phyloP scores from a whole-genome alignment of 805 yeast species.

The Cyberlindnera nakhonratchasimensis region DNA sequence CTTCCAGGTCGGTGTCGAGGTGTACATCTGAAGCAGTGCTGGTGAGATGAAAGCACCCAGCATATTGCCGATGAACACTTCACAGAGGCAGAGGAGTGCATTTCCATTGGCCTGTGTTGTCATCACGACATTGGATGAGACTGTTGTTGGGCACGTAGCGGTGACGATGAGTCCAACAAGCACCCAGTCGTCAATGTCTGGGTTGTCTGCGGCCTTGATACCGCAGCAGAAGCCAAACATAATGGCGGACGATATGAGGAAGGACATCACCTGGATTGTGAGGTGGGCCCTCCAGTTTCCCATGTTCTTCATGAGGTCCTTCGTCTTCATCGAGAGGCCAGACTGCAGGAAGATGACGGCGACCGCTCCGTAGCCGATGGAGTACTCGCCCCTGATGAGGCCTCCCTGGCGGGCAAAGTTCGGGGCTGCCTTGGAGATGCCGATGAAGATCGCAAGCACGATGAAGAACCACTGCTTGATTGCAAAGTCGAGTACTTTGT shows the following conservation, averaged over 20 bases:
- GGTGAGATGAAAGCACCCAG: conserved; percentile 88
- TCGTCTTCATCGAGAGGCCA: conserved; percentile 74
- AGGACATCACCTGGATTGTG: conserved; percentile 62
- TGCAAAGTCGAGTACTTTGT: conserved; percentile 19
- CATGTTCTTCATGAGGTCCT: conserved; percentile 56
- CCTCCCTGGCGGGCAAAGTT: conserved; percentile 85
- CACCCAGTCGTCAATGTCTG: conserved; percentile 68
- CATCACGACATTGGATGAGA: conserved; percentile 90
- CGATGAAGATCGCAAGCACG: conserved; percentile 65
- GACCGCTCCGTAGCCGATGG: conserved; percentile 83
- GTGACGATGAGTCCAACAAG: conserved; percentile 80
- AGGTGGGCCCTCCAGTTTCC: conserved; percentile 81
- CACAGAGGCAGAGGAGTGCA: conserved; percentile 72
- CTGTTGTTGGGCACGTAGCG: conserved; percentile 88
- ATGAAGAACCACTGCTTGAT: conserved; percentile 71
- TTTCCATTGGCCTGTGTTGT: conserved; percentile 84
- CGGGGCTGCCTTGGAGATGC: conserved; percentile 75
- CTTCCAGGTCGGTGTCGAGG: conserved; percentile 50
- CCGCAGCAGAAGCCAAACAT: conserved; percentile 73
- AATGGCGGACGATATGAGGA: conserved; percentile 65
- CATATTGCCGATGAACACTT: conserved; percentile 80
- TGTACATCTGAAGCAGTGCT: conserved; percentile 72
- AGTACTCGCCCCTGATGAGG: conserved; percentile 64
- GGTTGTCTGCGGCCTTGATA: conserved; percentile 53
- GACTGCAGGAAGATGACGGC: conserved; percentile 80